Percentiles rank a stretch among this genome's conserved stretches.
Conservation (phyloP, 2,329 filamentous ascomycete species). For the Arthrinium puccinioides region DNA sequence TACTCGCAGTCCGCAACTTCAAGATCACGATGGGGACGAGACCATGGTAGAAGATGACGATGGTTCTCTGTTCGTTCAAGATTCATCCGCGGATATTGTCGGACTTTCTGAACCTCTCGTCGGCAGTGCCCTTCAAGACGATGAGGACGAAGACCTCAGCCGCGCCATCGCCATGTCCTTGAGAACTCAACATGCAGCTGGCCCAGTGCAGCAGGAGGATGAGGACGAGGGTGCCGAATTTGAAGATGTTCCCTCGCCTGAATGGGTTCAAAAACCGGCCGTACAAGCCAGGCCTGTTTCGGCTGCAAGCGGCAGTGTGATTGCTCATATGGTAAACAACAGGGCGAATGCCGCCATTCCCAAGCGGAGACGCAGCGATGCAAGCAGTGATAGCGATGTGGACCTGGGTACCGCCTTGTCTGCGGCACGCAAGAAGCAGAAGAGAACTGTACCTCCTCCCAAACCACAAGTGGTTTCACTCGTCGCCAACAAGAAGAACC, state of each 20-base stretch:
- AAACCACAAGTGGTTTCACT: conserved; percentile 16
- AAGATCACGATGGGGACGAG: conserved; percentile 5
- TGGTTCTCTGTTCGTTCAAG: conserved; percentile 50
- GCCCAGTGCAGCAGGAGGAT: conserved; percentile 26
- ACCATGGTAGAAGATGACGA: conserved; percentile 31
- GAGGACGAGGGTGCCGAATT: conserved; percentile 34
- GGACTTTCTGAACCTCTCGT: conserved; percentile 13
- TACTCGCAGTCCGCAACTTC: conserved; percentile 9
- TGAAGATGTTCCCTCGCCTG: conserved; percentile 43
- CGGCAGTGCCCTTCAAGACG: conserved; percentile 25
- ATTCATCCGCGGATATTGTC: conserved; percentile 11
- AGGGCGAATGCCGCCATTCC: conserved; percentile 56
- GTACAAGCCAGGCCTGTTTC: conserved; percentile 43
- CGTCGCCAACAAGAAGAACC: conserved; percentile 49
- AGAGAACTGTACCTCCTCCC: conserved; percentile 19
- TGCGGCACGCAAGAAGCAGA: conserved; percentile 58
- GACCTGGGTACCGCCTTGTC: conserved; percentile 72
- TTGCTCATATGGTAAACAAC: conserved; percentile 69
- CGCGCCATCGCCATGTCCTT: conserved; percentile 82
- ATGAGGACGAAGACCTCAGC: conserved; percentile 58
- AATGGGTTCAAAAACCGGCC: conserved; percentile 50
- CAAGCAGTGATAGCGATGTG: conserved; percentile 68
- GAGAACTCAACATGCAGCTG: conserved; percentile 44
- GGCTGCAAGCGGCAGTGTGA: conserved; percentile 49
- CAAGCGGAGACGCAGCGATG: conserved; percentile 38